Conservation (phyloP, 148 eudicot genomes). For the Cornus controversa region DNA sequence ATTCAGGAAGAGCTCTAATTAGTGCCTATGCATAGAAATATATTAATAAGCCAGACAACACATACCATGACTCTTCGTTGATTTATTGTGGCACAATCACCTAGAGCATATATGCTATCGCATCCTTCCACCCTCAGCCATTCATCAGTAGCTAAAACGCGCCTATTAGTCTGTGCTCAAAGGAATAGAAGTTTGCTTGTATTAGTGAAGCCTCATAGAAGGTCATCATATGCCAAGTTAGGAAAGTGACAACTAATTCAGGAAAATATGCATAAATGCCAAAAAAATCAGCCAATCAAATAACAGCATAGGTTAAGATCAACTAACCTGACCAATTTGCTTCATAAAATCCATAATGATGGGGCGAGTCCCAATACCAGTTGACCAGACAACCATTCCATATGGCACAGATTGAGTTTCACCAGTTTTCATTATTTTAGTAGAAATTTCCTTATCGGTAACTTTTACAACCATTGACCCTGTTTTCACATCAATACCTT, state of each 20-base stretch:
- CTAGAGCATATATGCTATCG: neutral
- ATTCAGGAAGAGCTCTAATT: neutral
- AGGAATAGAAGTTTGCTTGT: neutral
- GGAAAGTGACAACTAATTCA: neutral
- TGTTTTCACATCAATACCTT: neutral
- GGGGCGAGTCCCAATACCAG: neutral
- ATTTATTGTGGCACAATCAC: neutral
- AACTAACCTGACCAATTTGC: neutral
- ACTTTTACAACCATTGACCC: neutral
- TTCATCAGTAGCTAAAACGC: neutral
- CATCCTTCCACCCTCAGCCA: neutral
- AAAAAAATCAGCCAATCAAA: too few relatives aligned
- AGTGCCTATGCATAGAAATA: neutral
- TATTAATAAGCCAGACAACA: neutral
- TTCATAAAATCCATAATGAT: neutral
- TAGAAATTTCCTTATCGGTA: neutral
- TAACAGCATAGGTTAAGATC: neutral
- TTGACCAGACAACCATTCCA: neutral
- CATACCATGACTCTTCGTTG: constrained; percentile 27
- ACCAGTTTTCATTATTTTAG: neutral
- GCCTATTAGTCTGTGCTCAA: neutral
- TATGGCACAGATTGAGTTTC: neutral
- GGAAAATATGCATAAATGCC: neutral
- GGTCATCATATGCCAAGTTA: neutral
- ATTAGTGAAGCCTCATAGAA: too few relatives aligned